phyloP scores from a whole-genome alignment of 202 grass and related monocot genomes.

The Brachypodium distachyon region DNA sequence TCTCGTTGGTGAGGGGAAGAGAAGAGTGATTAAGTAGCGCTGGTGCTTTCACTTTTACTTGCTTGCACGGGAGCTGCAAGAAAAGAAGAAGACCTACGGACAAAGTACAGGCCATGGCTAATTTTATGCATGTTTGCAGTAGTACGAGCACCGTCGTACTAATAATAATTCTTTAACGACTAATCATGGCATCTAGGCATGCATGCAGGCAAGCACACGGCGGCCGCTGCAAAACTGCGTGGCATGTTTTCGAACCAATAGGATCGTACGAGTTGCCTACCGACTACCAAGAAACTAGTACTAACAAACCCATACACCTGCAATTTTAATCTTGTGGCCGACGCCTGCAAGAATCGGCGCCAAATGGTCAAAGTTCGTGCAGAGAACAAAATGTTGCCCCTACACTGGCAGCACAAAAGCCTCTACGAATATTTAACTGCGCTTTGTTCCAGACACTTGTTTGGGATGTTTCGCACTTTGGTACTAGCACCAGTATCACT shows the following conservation, averaged over 20 bases:
- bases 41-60: background rate
- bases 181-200: no score
- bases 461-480: slow-evolving; percentile 2
- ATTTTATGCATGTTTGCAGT: background rate
- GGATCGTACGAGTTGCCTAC: no score
- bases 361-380: background rate
- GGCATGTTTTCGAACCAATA: no score
- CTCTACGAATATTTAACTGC: background rate
- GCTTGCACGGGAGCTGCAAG: background rate
- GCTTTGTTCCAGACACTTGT: background rate
- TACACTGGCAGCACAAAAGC: no score
- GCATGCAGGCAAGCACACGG: no score
- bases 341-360: no score
- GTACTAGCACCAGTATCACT: background rate
- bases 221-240: no score
- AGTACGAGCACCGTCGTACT: background rate
- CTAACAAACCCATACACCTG: no score
- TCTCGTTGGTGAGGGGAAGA: no score
- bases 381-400: no score
- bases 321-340: no score
- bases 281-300: no score
- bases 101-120: background rate
- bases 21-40: background rate
- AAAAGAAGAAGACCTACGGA: background rate
- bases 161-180: background rate